Conservation (phyloP, 306 rosid species). For the Coriaria nepalensis region DNA sequence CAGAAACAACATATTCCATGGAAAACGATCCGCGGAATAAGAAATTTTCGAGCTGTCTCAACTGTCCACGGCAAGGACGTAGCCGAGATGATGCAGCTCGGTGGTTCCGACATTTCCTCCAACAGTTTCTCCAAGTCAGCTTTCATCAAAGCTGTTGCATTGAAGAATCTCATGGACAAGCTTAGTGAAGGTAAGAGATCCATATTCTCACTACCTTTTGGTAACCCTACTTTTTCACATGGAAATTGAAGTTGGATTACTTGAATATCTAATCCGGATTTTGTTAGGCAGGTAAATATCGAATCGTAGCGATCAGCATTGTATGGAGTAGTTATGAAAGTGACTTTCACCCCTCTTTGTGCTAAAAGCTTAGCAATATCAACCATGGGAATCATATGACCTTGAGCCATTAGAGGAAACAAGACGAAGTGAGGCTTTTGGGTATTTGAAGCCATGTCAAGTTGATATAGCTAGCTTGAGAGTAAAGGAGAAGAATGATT, state of each 20-base stretch:
- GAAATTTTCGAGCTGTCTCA: conserved; percentile 8
- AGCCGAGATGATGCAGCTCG: conserved; percentile 20
- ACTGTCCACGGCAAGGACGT: conserved; percentile 10
- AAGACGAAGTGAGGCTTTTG: conserved; percentile 33
- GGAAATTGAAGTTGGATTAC: conserved; percentile 6
- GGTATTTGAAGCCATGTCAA: too few species aligned
- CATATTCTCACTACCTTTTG: conserved; percentile 15
- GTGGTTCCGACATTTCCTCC: conserved; percentile 2
- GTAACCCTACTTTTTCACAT: conserved; percentile 13
- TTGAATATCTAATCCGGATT: neutral
- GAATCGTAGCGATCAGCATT: conserved; percentile 4
- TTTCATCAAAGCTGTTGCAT: conserved; percentile 5
- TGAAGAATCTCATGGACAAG: conserved; percentile 1
- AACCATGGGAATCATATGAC: conserved; percentile 15
- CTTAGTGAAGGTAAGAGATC: conserved; percentile 7
- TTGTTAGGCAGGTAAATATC: neutral
- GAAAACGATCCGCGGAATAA: conserved; percentile 18
- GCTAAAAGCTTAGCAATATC: conserved; percentile 16
- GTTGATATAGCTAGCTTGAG: too few species aligned
- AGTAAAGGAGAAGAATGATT: too few species aligned
- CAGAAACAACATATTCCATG: conserved; percentile 8
- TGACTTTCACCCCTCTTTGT: conserved; percentile 9
- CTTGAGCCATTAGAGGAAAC: conserved; percentile 13
- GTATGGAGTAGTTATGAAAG: conserved; percentile 13
- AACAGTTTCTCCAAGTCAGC: conserved; percentile 7